phyloP scores from a whole-genome alignment of 805 yeast genomes.

The Zygosaccharomyces gambellarensis region DNA sequence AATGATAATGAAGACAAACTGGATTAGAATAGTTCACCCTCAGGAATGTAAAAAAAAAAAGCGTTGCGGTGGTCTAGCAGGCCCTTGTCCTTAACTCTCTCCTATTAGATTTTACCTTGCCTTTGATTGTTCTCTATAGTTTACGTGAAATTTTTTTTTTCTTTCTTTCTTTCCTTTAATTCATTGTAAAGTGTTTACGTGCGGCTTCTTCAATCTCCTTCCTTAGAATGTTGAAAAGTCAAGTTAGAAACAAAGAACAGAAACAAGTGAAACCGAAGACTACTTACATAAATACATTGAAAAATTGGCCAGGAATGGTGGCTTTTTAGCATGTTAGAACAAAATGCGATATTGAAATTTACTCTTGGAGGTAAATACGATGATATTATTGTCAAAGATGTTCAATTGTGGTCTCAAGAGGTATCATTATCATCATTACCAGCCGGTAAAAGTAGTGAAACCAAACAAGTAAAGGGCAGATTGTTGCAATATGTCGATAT shows the following conservation, averaged over 20 bases:
- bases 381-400: constrained; percentile 23
- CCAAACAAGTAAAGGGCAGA: constrained; percentile 12
- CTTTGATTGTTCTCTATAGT: not conserved
- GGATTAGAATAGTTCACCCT: not conserved
- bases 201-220: not conserved
- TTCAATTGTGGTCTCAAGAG: constrained; percentile 25
- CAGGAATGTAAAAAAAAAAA: not conserved
- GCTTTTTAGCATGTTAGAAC: constrained; percentile 7
- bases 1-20: not conserved
- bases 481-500: constrained; percentile 24
- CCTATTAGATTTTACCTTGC: not conserved
- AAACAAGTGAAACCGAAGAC: not conserved
- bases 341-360: constrained; percentile 18
- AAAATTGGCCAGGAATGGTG: not conserved
- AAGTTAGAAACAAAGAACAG: not conserved
- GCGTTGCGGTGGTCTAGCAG: too few relatives aligned
- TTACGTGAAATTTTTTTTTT: not conserved
- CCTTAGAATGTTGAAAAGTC: not conserved
- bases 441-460: not conserved
- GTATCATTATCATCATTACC: not conserved
- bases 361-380: constrained; percentile 20
- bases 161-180: not conserved
- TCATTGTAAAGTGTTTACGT: not conserved
- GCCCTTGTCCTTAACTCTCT: not conserved
- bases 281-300: too few relatives aligned